phyloP scores from a whole-genome alignment of 2,329 filamentous ascomycete genomes.

The Stenocarpella maydis region DNA sequence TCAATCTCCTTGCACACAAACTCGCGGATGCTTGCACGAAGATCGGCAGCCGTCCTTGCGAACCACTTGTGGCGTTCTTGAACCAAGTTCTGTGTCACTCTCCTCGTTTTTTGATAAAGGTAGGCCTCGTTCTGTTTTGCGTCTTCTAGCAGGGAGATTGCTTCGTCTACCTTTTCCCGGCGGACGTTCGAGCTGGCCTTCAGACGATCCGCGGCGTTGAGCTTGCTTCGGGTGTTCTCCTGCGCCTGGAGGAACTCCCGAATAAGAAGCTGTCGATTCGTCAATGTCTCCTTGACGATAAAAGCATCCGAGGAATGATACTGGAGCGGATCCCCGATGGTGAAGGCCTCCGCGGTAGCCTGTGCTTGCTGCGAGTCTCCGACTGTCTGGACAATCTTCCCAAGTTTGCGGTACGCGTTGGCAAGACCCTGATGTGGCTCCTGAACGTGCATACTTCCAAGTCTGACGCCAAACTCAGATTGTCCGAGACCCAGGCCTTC shows the following conservation, averaged over 20 bases:
- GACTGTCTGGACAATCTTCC: conserved; percentile 89
- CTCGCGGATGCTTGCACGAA: conserved; percentile 85
- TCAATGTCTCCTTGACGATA: conserved; percentile 97
- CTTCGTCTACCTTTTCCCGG: conserved; percentile 96
- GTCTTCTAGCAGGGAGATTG: conserved; percentile 89
- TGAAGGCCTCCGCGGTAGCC: conserved; percentile 95
- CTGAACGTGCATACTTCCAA: conserved; percentile 86
- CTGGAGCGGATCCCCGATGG: conserved; percentile 89
- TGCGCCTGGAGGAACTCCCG: conserved; percentile 94
- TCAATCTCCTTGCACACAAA: conserved; percentile 96
- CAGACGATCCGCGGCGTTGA: conserved; percentile 86
- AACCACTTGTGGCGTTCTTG: conserved; percentile 94
- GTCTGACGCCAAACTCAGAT: conserved; percentile 90
- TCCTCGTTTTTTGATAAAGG: conserved; percentile 83
- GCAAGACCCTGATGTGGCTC: conserved; percentile 88
- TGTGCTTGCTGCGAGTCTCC: conserved; percentile 97
- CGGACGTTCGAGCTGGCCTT: conserved; percentile 88
- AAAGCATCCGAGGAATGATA: conserved; percentile 97
- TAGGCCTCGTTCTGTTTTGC: conserved; percentile 83
- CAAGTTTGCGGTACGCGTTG: conserved; percentile 93
- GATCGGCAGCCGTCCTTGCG: conserved; percentile 81
- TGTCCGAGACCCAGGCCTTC: conserved; percentile 89
- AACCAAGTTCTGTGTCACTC: conserved; percentile 88
- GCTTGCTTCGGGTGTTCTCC: conserved; percentile 81
- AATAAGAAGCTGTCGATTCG: conserved; percentile 95